phyloP scores from a whole-genome alignment of 2,329 filamentous ascomycete species.

The Clonostachys chloroleuca region DNA sequence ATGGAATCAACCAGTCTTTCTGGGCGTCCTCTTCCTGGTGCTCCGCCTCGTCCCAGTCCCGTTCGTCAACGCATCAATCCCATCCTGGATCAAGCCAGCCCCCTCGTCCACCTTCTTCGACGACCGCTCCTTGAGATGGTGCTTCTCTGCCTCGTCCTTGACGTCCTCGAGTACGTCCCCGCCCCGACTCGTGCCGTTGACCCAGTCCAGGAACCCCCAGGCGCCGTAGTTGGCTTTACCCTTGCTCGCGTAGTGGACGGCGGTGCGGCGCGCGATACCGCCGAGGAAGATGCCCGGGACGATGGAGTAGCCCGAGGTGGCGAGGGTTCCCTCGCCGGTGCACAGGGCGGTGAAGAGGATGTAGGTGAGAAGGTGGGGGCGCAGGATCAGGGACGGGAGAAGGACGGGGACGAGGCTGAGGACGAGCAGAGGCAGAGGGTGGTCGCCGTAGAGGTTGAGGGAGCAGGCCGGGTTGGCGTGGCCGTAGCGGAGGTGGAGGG shows the following conservation, averaged over 20 bases:
- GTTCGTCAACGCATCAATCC: slow-evolving; percentile 18
- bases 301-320: slow-evolving; percentile 63
- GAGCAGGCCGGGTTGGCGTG: slow-evolving; percentile 49
- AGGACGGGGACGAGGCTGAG: slow-evolving; percentile 62
- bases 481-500: slow-evolving; percentile 36
- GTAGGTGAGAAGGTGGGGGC: slow-evolving; percentile 70
- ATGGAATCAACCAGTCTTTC: slow-evolving; percentile 1
- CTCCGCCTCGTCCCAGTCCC: slow-evolving; percentile 17
- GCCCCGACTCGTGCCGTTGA: slow-evolving; percentile 49
- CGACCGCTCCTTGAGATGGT: slow-evolving; percentile 39
- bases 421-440: slow-evolving; percentile 60
- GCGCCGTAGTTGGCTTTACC: slow-evolving; percentile 58
- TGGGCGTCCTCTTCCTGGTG: slow-evolving; percentile 14
- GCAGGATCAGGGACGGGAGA: slow-evolving; percentile 58
- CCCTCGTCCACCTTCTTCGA: slow-evolving; percentile 23
- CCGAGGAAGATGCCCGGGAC: slow-evolving; percentile 49
- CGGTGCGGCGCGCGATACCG: slow-evolving; percentile 37
- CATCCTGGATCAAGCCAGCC: slow-evolving; percentile 21
- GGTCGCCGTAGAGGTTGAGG: slow-evolving; percentile 62
- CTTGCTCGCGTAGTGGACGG: slow-evolving; percentile 47
- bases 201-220: slow-evolving; percentile 60
- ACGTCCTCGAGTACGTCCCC: slow-evolving; percentile 48
- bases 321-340: slow-evolving; percentile 62
- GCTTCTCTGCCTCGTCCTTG: slow-evolving; percentile 51
- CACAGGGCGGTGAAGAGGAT: slow-evolving; percentile 58